Evolutionary conservation across 2,329 filamentous ascomycete species (phyloP).

Genomic region (Blumeriella jaapii): DNA sequence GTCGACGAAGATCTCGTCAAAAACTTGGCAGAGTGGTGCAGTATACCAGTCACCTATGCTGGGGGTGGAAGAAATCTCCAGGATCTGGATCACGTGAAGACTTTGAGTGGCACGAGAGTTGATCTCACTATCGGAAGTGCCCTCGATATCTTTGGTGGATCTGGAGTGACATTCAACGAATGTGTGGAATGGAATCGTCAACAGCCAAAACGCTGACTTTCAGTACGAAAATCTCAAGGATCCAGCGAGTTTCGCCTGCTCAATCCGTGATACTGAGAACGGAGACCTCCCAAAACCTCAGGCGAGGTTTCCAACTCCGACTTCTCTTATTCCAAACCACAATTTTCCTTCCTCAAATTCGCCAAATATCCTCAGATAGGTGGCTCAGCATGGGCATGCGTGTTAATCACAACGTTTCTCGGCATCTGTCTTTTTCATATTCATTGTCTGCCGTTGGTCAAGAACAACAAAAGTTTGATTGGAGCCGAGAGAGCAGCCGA

Average conservation of each 20-base stretch:
- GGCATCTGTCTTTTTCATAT: no score
- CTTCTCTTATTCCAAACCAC: no score
- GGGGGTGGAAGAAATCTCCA: slow-evolving; percentile 77
- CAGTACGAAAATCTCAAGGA: no score
- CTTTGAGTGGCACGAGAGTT: slow-evolving; percentile 66
- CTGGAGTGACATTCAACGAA: slow-evolving; percentile 74
- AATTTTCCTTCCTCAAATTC: no score
- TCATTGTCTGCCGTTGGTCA: no score
- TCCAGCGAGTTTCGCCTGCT: background rate
- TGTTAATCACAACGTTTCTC: no score
- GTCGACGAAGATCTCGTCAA: slow-evolving; percentile 78
- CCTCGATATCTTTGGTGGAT: slow-evolving; percentile 88
- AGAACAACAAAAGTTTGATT: no score
- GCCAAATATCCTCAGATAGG: no score
- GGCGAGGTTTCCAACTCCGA: no score
- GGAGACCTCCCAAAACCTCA: no score
- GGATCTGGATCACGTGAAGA: slow-evolving; percentile 73
- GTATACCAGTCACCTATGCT: slow-evolving; percentile 89
- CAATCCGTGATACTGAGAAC: background rate
- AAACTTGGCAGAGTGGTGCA: slow-evolving; percentile 72
- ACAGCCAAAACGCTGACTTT: slow-evolving; percentile 25
- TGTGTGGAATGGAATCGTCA: slow-evolving; percentile 76
- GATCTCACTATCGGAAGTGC: slow-evolving; percentile 96
- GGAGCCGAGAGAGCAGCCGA: no score
- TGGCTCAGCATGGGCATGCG: no score